Evolutionary conservation across 148 eudicot genomes (phyloP).

Genomic region (Chenopodium album): DNA sequence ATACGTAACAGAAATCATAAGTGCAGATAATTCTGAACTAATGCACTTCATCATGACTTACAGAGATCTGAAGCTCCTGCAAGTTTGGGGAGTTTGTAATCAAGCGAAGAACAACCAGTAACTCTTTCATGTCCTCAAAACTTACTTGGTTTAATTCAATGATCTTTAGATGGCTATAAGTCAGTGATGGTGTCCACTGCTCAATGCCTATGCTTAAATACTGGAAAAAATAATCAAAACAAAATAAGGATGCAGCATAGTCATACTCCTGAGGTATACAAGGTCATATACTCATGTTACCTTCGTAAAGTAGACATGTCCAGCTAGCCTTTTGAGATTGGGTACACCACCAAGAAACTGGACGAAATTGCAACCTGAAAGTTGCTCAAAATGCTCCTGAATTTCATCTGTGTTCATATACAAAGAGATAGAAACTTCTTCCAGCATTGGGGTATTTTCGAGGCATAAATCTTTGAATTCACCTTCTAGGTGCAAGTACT

Average conservation of each 20-base stretch:
- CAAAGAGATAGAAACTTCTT: conserved; percentile 50
- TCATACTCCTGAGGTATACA: background rate
- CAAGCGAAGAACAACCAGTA: conserved; percentile 74
- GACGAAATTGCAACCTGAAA: conserved; percentile 57
- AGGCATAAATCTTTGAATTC: conserved; percentile 68
- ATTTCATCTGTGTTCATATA: conserved; percentile 71
- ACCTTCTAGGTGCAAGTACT: conserved; percentile 63
- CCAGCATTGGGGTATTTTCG: conserved; percentile 52
- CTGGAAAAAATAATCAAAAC: conserved; percentile 33
- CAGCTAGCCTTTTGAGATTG: conserved; percentile 56
- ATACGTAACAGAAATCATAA: background rate
- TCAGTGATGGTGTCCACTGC: conserved; percentile 40
- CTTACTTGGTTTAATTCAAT: conserved; percentile 82
- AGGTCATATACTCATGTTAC: conserved; percentile 29
- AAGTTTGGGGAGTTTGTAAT: conserved; percentile 73
- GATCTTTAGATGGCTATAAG: conserved; percentile 51
- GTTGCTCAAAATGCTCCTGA: conserved; percentile 61
- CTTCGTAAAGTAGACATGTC: conserved; percentile 79
- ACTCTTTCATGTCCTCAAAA: conserved; percentile 89
- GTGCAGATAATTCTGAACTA: background rate
- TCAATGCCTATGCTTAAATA: conserved; percentile 83
- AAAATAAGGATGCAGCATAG: conserved; percentile 14
- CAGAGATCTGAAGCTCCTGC: conserved; percentile 84
- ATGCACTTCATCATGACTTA: conserved; percentile 39
- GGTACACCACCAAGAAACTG: conserved; percentile 73